These are phyloP conservation scores for Symbiodinium pilosum DNA, from an alignment of 73 alveolate genomes.

Conservation along the genomic window DNA sequence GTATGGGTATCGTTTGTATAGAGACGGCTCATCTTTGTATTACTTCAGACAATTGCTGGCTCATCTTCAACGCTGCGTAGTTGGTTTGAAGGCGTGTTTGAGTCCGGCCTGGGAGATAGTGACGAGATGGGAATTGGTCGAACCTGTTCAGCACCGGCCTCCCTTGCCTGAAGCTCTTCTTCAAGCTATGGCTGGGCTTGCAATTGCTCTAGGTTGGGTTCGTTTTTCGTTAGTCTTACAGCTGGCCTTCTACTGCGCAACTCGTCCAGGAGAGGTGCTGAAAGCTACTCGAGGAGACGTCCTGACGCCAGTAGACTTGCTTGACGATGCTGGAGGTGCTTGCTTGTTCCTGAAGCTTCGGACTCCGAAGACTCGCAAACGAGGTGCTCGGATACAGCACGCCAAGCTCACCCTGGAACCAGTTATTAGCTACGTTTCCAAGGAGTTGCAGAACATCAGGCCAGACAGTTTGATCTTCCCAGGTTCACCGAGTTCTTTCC, in stretches of 20 bases:
- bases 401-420: neutral
- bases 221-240: neutral
- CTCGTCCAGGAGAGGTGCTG: neutral
- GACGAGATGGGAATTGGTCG: slow-evolving; percentile 3
- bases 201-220: neutral
- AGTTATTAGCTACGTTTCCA: neutral
- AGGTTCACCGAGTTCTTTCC: neutral
- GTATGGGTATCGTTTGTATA: neutral
- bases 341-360: neutral
- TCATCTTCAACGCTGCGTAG: neutral
- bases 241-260: neutral
- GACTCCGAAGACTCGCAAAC: neutral
- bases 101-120: neutral
- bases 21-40: neutral
- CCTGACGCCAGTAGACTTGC: neutral
- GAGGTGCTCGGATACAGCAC: neutral
- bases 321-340: neutral
- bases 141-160: slow-evolving; percentile 27
- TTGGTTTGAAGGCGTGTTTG: neutral
- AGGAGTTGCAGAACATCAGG: neutral
- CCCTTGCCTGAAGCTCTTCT: neutral
- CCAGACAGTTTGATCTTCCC: neutral
- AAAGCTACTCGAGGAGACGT: neutral
- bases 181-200: neutral
- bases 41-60: no score